phyloP scores from a whole-genome alignment of 2,329 filamentous ascomycete species.

The Anthostomella pinea region DNA sequence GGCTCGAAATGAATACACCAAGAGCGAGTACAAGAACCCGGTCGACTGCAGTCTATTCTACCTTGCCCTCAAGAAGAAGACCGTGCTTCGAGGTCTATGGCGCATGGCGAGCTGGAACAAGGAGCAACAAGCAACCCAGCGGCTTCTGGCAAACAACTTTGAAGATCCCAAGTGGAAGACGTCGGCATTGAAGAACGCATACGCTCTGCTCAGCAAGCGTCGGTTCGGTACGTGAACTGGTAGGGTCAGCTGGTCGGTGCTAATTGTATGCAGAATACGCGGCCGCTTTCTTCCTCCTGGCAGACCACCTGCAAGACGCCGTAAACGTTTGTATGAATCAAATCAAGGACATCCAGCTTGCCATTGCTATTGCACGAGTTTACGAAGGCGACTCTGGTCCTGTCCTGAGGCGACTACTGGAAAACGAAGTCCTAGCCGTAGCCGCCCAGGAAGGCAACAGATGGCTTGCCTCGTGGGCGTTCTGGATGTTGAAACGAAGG shows the following conservation, averaged over 20 bases:
- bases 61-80: slow-evolving; percentile 85
- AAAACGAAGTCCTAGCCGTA: slow-evolving; percentile 73
- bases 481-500: slow-evolving; percentile 81
- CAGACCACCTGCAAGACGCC: slow-evolving; percentile 79
- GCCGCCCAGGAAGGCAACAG: slow-evolving; percentile 81
- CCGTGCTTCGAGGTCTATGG: slow-evolving; percentile 87
- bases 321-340: slow-evolving; percentile 84
- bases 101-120: slow-evolving; percentile 87
- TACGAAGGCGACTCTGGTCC: slow-evolving; percentile 83
- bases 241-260: not conserved
- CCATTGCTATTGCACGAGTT: slow-evolving; percentile 80
- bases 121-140: slow-evolving; percentile 78
- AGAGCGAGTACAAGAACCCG: slow-evolving; percentile 81
- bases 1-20: slow-evolving; percentile 90
- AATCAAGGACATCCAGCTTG: slow-evolving; percentile 83
- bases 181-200: slow-evolving; percentile 91
- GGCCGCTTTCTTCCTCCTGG: slow-evolving; percentile 91
- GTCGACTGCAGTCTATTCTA: slow-evolving; percentile 91
- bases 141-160: slow-evolving; percentile 87
- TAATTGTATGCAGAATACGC: slow-evolving; percentile 67
- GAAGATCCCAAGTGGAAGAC: slow-evolving; percentile 82
- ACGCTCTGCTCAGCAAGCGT: slow-evolving; percentile 86
- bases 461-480: slow-evolving; percentile 94
- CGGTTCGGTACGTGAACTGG: slow-evolving; percentile 64
- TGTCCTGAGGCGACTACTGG: slow-evolving; percentile 69